Percentiles rank a stretch among this genome's conserved stretches.
These are phyloP conservation scores for Voacanga thouarsii DNA, from an alignment of 257 asterid species.

Conservation along the genomic window DNA sequence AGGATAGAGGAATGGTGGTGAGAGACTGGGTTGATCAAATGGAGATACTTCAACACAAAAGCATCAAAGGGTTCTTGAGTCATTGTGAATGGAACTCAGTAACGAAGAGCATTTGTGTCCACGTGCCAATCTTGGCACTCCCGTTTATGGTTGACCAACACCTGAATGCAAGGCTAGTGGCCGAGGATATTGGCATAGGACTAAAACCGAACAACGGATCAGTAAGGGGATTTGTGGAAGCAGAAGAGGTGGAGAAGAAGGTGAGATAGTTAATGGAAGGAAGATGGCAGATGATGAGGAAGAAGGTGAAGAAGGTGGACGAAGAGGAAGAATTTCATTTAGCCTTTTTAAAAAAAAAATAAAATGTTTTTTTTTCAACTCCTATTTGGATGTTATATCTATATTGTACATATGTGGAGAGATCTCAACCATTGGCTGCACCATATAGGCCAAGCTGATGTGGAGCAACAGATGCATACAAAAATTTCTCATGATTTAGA, in stretches of 20 bases:
- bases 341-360: too few relatives aligned
- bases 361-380: too few relatives aligned
- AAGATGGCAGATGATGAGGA: slow-evolving; percentile 36
- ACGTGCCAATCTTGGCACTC: slow-evolving; percentile 57
- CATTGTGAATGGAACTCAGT: slow-evolving; percentile 91
- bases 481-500: too few relatives aligned
- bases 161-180: slow-evolving; percentile 52
- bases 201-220: slow-evolving; percentile 42
- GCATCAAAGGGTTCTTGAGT: slow-evolving; percentile 52
- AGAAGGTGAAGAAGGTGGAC: slow-evolving; percentile 36
- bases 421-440: too few relatives aligned
- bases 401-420: too few relatives aligned
- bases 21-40: slow-evolving; percentile 66
- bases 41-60: slow-evolving; percentile 39
- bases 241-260: slow-evolving; percentile 49
- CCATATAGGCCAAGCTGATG: too few relatives aligned
- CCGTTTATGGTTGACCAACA: slow-evolving; percentile 83
- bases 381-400: too few relatives aligned
- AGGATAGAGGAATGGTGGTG: slow-evolving; percentile 41
- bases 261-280: slow-evolving; percentile 49
- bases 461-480: too few relatives aligned
- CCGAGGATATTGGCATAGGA: slow-evolving; percentile 50
- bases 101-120: slow-evolving; percentile 47
- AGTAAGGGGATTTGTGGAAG: slow-evolving; percentile 47
- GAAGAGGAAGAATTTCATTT: too few relatives aligned